Conservation (phyloP, 768 basidiomycete species). For the Termitomyces sp. region DNA sequence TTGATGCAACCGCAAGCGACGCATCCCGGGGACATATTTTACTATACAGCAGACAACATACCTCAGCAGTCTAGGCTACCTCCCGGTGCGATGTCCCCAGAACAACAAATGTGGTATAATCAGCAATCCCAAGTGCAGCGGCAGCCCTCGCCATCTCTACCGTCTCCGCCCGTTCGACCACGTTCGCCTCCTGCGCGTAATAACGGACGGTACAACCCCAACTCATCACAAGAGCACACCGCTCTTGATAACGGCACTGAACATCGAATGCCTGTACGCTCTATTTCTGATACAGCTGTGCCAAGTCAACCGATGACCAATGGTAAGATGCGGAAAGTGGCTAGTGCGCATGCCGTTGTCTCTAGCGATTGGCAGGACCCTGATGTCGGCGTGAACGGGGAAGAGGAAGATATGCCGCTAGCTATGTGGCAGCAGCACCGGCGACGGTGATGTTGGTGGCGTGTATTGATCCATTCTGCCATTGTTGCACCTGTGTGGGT, state of each 20-base stretch:
- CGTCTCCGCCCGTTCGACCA: constrained; percentile 36
- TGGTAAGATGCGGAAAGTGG: constrained; percentile 60
- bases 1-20: constrained; percentile 26
- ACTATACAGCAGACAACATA: constrained; percentile 32
- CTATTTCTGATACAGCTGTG: constrained; percentile 64
- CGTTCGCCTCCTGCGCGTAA: constrained; percentile 49
- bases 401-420: constrained; percentile 80
- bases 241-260: constrained; percentile 20
- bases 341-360: constrained; percentile 59
- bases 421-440: constrained; percentile 79
- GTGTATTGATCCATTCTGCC: background rate
- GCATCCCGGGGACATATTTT: constrained; percentile 31
- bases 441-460: constrained; percentile 38
- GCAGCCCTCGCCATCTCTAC: constrained; percentile 24
- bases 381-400: constrained; percentile 30
- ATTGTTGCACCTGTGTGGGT: constrained; percentile 1
- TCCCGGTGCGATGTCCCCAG: constrained; percentile 62
- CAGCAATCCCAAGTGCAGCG: constrained; percentile 25
- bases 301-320: constrained; percentile 37
- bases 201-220: constrained; percentile 26
- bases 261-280: constrained; percentile 56
- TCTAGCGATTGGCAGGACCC: constrained; percentile 33
- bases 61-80: constrained; percentile 43
- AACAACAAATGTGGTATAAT: constrained; percentile 29
- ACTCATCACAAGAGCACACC: constrained; percentile 34